A percentile compares a stretch with the other conserved stretches of the same genome.
Conservation (phyloP, 148 eudicot species). For the Persicaria tinctoria region DNA sequence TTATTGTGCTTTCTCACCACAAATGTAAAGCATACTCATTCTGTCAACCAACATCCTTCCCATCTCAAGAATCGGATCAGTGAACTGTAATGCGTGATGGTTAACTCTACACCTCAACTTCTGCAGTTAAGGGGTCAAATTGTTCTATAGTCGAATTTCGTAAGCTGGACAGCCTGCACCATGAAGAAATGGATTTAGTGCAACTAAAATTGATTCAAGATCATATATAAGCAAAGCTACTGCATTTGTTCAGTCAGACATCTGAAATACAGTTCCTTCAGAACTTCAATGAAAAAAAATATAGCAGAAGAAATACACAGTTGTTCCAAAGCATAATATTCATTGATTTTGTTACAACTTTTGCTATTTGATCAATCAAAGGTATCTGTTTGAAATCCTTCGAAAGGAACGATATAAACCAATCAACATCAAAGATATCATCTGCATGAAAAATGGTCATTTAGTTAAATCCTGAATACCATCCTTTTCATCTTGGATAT, state of each 20-base stretch:
- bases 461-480: not conserved
- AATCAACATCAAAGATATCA: conserved; percentile 64
- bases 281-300: not conserved
- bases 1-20: conserved; percentile 35
- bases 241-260: not conserved
- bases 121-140: conserved; percentile 51
- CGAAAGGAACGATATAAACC: conserved; percentile 61
- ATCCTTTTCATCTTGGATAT: not conserved
- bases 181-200: not conserved
- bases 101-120: conserved; percentile 86
- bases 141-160: conserved; percentile 81
- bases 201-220: not conserved
- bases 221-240: not conserved
- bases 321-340: not conserved
- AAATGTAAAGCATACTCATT: conserved; percentile 79
- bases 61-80: conserved; percentile 58
- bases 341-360: not conserved
- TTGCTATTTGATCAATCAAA: not conserved
- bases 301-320: not conserved
- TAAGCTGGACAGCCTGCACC: conserved; percentile 83
- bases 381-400: conserved; percentile 35
- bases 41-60: conserved; percentile 62
- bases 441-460: conserved; percentile 27
- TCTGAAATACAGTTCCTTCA: not conserved
- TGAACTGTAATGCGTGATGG: conserved; percentile 70